Conservation (phyloP, 805 yeast species). For the Priceomyces medius region DNA sequence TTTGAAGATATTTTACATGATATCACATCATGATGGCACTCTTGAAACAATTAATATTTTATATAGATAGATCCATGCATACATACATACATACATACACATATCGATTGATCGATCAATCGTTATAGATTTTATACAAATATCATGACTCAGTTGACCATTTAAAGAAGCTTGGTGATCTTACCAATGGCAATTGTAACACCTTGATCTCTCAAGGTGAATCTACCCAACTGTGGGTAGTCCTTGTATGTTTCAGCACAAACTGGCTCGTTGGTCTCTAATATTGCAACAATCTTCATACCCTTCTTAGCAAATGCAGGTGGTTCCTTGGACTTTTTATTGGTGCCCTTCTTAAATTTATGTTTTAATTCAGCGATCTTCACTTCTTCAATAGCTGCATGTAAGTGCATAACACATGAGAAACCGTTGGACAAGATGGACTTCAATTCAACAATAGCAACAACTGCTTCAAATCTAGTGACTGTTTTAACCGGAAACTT, state of each 20-base stretch:
- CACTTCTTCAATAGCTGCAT: conserved; percentile 97
- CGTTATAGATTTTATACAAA: background rate
- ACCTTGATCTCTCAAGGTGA: conserved; percentile 98
- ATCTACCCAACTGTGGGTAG: conserved; percentile 96
- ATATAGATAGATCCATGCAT: too few relatives aligned
- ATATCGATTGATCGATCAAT: background rate
- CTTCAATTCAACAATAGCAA: conserved; percentile 94
- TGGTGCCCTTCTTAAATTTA: conserved; percentile 94
- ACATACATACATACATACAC: background rate
- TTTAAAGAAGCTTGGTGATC: conserved; percentile 78
- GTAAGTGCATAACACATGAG: conserved; percentile 98
- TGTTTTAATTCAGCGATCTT: conserved; percentile 77
- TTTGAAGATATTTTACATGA: conserved; percentile 31
- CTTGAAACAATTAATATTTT: too few relatives aligned
- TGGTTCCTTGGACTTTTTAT: conserved; percentile 92
- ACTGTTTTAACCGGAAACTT: conserved; percentile 89
- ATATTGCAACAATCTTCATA: conserved; percentile 92
- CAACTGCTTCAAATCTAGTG: conserved; percentile 89
- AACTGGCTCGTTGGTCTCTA: conserved; percentile 83
- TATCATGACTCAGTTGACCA: background rate
- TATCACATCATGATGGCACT: background rate
- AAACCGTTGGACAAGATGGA: conserved; percentile 93
- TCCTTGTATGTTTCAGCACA: conserved; percentile 92
- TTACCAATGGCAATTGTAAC: conserved; percentile 98
- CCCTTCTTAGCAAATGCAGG: conserved; percentile 99